phyloP scores from a whole-genome alignment of 225 moss, liverwort and hornwort genomes.

The Marchantia paleacea region DNA sequence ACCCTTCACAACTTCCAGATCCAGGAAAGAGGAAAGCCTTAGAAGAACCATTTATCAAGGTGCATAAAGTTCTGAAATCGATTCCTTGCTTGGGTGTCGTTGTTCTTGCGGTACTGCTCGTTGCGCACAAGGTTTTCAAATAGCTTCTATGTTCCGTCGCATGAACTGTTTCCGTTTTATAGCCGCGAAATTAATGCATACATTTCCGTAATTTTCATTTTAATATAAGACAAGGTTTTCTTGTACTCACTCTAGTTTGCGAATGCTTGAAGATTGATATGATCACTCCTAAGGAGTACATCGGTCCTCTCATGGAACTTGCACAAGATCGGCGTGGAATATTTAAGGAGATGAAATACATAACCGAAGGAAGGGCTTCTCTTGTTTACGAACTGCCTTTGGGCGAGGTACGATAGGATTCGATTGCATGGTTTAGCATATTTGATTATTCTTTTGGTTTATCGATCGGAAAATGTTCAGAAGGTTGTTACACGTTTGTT shows the following conservation, averaged over 20 bases:
- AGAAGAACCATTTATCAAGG: constrained; percentile 72
- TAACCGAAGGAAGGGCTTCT: constrained; percentile 74
- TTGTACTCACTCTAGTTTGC: neutral
- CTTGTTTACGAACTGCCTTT: constrained; percentile 78
- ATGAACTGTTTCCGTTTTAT: neutral
- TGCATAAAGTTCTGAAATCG: neutral
- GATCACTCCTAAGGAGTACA: constrained; percentile 92
- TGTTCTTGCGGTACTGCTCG: no score
- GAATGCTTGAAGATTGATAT: constrained; percentile 61
- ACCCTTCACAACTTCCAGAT: constrained; percentile 87
- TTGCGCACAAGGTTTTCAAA: neutral
- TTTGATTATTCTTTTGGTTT: neutral
- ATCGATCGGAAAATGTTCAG: neutral
- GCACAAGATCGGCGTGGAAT: constrained; percentile 93
- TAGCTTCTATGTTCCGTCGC: neutral
- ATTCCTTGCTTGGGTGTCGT: neutral
- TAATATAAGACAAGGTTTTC: no score
- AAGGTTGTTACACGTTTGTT: no score
- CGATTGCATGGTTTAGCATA: neutral
- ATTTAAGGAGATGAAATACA: constrained; percentile 93
- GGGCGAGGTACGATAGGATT: constrained; percentile 51
- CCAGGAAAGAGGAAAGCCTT: constrained; percentile 72
- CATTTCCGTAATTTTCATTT: neutral
- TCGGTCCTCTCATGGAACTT: constrained; percentile 92
- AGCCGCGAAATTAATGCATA: neutral